A percentile compares a stretch with the other conserved stretches of the same genome.
These are phyloP conservation scores for Aspergillus pseudonomiae DNA, from an alignment of 2,329 filamentous ascomycete genomes.

Conservation along the genomic window DNA sequence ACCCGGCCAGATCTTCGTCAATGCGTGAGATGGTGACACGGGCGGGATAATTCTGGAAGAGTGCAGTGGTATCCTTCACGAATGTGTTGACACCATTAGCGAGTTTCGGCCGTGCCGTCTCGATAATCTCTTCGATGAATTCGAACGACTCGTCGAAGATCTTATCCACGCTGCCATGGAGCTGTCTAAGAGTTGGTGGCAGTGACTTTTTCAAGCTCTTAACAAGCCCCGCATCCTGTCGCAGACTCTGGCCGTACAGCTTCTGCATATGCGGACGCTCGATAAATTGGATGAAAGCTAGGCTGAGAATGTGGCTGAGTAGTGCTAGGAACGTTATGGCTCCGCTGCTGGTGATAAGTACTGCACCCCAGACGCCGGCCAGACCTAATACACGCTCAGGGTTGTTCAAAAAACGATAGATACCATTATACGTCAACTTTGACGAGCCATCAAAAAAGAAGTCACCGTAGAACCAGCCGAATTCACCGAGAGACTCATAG, in stretches of 20 bases:
- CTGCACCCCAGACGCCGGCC: constrained; percentile 93
- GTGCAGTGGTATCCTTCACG: constrained; percentile 80
- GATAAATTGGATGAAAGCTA: constrained; percentile 88
- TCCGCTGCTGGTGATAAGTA: constrained; percentile 87
- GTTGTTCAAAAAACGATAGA: constrained; percentile 98
- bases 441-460: constrained; percentile 93
- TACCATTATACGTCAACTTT: constrained; percentile 92
- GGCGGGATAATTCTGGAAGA: constrained; percentile 88
- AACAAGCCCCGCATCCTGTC: constrained; percentile 85
- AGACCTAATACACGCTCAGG: constrained; percentile 92
- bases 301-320: constrained; percentile 79
- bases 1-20: constrained; percentile 76
- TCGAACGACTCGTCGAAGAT: constrained; percentile 85
- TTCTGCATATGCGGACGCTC: constrained; percentile 99
- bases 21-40: constrained; percentile 81
- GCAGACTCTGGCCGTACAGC: constrained; percentile 82
- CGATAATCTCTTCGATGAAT: constrained; percentile 88
- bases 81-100: constrained; percentile 84
- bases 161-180: constrained; percentile 82
- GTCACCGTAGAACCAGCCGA: constrained; percentile 98
- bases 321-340: constrained; percentile 85
- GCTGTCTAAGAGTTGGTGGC: constrained; percentile 78
- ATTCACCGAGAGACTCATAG: constrained; percentile 93
- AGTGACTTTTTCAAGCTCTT: constrained; percentile 87
- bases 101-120: constrained; percentile 81